Conservation (phyloP, 1,284 basidiomycete species). For the Sphagnurus paluster region DNA sequence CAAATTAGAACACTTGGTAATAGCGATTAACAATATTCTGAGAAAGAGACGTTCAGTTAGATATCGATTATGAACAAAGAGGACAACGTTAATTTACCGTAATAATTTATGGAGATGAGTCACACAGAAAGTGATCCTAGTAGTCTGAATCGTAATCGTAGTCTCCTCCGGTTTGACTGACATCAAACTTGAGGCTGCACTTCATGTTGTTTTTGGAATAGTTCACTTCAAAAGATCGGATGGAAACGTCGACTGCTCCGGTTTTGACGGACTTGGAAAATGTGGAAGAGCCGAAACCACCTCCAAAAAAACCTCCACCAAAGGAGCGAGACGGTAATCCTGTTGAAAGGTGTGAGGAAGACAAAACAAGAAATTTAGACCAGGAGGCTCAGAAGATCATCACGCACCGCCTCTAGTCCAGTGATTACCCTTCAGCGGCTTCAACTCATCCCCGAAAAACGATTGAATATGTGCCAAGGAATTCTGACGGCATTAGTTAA, state of each 20-base stretch:
- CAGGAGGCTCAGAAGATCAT: too few species aligned
- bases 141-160: conserved; percentile 3
- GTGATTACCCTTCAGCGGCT: conserved; percentile 35
- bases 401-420: conserved; percentile 30
- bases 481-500: conserved; percentile 11
- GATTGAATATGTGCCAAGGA: conserved; percentile 23
- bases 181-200: conserved; percentile 40
- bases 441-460: conserved; percentile 37
- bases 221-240: conserved; percentile 34
- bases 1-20: too few species aligned
- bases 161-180: conserved; percentile 26
- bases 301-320: conserved; percentile 17
- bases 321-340: conserved; percentile 21
- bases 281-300: conserved; percentile 21
- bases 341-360: conserved; percentile 4
- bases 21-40: too few species aligned
- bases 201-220: conserved; percentile 44
- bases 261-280: conserved; percentile 38
- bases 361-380: not conserved
- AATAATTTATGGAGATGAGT: too few species aligned
- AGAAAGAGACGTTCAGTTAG: too few species aligned
- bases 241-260: conserved; percentile 31
- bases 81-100: not conserved
- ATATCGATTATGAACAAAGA: too few species aligned
- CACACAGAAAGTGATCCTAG: too few species aligned